These are phyloP conservation scores for Physocladia obscura DNA, from an alignment of 192 early-diverging fungal species.

Conservation along the genomic window DNA sequence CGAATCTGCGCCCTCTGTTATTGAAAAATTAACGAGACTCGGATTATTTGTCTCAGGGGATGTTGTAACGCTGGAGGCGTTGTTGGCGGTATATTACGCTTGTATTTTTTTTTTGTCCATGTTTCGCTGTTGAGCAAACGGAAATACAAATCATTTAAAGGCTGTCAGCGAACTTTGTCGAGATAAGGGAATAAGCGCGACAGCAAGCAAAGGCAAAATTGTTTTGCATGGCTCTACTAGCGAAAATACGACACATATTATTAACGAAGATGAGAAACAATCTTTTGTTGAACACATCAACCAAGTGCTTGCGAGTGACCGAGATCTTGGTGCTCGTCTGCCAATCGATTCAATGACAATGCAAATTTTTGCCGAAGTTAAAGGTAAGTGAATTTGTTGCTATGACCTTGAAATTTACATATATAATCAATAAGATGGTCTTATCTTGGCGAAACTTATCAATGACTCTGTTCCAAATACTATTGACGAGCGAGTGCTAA, in stretches of 20 bases:
- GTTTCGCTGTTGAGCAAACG: neutral
- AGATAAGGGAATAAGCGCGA: conserved; percentile 46
- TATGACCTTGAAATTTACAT: no score
- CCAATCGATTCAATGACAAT: conserved; percentile 92
- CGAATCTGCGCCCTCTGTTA: conserved; percentile 42
- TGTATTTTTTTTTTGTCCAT: conserved; percentile 2
- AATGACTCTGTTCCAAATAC: conserved; percentile 95
- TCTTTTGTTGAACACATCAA: conserved; percentile 96
- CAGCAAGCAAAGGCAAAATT: conserved; percentile 74
- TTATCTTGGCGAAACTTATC: conserved; percentile 95
- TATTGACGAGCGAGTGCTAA: conserved; percentile 98
- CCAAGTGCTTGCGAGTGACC: conserved; percentile 75
- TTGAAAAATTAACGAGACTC: conserved; percentile 38
- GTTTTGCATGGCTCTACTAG: conserved; percentile 76
- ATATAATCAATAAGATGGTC: conserved; percentile 67
- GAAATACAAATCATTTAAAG: conserved; percentile 1
- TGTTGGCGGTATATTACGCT: conserved; percentile 47
- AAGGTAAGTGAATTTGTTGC: conserved; percentile 70
- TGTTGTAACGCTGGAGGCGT: conserved; percentile 51
- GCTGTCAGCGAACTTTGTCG: conserved; percentile 48
- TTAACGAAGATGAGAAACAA: conserved; percentile 98
- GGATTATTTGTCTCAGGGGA: conserved; percentile 30
- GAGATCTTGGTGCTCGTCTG: conserved; percentile 77
- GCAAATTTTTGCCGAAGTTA: conserved; percentile 95
- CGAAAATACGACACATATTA: conserved; percentile 90